Conservation (phyloP, 352 stramenopile species). For the Globisporangium iwayamae region DNA sequence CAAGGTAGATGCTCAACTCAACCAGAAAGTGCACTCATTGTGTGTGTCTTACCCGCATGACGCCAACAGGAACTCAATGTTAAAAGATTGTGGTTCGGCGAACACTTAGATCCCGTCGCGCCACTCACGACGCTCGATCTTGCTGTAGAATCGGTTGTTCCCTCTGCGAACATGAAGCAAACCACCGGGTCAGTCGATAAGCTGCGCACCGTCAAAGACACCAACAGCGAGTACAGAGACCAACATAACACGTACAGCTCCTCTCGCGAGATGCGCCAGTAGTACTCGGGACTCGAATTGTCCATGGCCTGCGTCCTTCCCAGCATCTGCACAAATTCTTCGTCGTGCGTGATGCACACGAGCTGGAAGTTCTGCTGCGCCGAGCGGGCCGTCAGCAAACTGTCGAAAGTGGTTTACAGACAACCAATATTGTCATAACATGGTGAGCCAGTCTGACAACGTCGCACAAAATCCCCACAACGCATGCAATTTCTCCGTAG, state of each 20-base stretch:
- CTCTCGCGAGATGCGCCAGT: conserved; percentile 79
- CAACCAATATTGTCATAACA: neutral
- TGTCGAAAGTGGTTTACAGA: conserved; percentile 20
- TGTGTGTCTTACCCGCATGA: no score
- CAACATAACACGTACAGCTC: conserved; percentile 56
- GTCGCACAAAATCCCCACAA: neutral
- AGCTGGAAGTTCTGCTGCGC: conserved; percentile 99
- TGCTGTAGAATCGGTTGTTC: conserved; percentile 81
- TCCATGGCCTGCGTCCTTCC: conserved; percentile 76
- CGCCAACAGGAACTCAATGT: no score
- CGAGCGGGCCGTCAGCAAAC: conserved; percentile 93
- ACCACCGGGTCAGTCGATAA: neutral
- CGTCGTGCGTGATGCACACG: conserved; percentile 99
- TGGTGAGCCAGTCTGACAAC: neutral
- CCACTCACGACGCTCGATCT: conserved; percentile 77
- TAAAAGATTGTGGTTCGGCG: neutral
- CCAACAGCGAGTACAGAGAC: neutral
- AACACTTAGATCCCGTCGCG: conserved; percentile 33
- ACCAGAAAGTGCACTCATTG: no score
- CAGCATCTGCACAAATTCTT: conserved; percentile 92
- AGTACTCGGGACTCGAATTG: conserved; percentile 72
- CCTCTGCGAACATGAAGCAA: conserved; percentile 31
- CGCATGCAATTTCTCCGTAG: neutral
- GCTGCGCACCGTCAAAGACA: conserved; percentile 5
- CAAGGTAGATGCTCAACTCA: no score